These are phyloP conservation scores for Cladosporium sp. DNA, from an alignment of 2,329 filamentous ascomycete genomes.

Conservation along the genomic window DNA sequence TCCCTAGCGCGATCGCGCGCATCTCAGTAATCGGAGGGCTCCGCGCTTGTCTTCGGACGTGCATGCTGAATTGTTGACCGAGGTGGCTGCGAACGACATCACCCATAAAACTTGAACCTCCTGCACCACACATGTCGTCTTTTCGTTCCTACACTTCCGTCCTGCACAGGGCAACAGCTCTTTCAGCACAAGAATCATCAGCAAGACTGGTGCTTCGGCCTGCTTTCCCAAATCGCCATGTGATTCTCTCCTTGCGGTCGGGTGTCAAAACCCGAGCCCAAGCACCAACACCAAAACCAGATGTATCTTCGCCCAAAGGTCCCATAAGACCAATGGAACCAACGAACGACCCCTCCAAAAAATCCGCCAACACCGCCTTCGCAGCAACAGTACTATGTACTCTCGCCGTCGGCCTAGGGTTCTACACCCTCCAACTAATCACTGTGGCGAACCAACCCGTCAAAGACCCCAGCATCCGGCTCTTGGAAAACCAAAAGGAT, in stretches of 20 bases:
- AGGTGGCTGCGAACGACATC: too few species aligned
- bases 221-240: neutral
- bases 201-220: neutral
- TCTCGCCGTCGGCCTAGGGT: slow-evolving; percentile 36
- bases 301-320: too few species aligned
- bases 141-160: too few species aligned
- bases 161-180: too few species aligned
- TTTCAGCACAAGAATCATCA: neutral
- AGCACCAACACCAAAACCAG: too few species aligned
- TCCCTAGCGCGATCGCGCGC: too few species aligned
- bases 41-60: too few species aligned
- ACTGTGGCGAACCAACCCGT: slow-evolving; percentile 27
- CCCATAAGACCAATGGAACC: slow-evolving; percentile 6
- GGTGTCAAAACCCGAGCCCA: neutral
- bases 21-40: too few species aligned
- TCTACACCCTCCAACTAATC: slow-evolving; percentile 37
- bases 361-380: neutral
- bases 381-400: slow-evolving; percentile 23
- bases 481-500: slow-evolving; percentile 32
- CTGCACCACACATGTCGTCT: too few species aligned
- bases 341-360: neutral
- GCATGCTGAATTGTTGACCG: too few species aligned
- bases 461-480: slow-evolving; percentile 20
- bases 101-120: too few species aligned
- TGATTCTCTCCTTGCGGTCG: neutral